Evolutionary conservation across 805 yeast species (phyloP), one percentile per base, ranked within the genome.

Genomic region (Ascoidea rubescens): DNA sequence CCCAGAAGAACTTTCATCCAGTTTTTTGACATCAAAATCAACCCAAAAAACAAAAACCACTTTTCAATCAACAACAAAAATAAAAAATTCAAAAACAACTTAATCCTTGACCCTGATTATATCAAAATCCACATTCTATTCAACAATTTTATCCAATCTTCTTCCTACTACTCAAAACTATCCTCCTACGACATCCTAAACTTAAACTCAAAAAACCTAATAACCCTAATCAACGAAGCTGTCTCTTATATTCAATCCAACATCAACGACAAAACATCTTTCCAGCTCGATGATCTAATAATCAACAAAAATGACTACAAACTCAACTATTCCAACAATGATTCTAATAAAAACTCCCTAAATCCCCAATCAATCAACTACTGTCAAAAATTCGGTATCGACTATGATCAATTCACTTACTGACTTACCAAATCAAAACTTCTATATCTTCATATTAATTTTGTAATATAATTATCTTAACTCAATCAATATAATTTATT

Each of bases 1-100:
- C 87, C 88, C 1, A 67, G 72, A 16, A 69, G 95, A 28, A 60
- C 68, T 30, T 87, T 74, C 60, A 56, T 88, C 7, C 83, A 82
- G 53, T 58, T 75, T 4, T 30, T 80, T 14, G 70, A 73, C 0
- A 65, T 84, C 2, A 71, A 69, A 5, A 58, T 67, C 12, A 58
- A 64, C n/a, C 21, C 37, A 46, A 21, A 6, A 37, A 30, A n/a
- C 48, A 37, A 31, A 43, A 28, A 33, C 48, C 53, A 7, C 52
- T 1, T 50, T 32, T 10, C 66, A 62, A 51, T 56, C 58, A 3
- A 60, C 63, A 44, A 31, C 16, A 46, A 42, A 0, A 47, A 31
- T 5, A 33, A 47, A 5, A 33, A 55, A 8, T 21, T 21, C 28
- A 14, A 45, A 2, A 45, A 54, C 2, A 55, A 53, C 6, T 56